phyloP scores from a whole-genome alignment of 1,284 basidiomycete genomes.

The Trametes pubescens region DNA sequence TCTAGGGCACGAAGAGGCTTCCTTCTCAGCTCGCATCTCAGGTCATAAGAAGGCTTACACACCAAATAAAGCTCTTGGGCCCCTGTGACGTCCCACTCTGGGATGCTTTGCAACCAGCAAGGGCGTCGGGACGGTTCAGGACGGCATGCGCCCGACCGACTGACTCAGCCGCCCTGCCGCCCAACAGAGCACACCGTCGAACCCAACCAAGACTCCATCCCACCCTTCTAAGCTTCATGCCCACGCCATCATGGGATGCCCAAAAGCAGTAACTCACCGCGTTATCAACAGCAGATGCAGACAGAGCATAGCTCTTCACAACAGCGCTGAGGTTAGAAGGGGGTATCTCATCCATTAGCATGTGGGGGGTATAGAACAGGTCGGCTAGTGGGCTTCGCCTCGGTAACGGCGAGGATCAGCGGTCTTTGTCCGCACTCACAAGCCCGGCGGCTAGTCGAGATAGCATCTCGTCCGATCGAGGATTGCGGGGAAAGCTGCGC shows the following conservation, averaged over 20 bases:
- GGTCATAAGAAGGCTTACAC: conserved; percentile 12
- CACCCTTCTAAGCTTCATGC: background rate
- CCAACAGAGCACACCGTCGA: background rate
- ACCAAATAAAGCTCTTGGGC: conserved; percentile 3
- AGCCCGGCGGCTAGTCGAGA: conserved; percentile 66
- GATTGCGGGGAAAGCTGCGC: conserved; percentile 68
- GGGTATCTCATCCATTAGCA: conserved; percentile 23
- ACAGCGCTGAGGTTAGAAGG: conserved; percentile 3
- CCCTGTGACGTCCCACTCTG: background rate
- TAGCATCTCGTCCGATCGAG: conserved; percentile 69
- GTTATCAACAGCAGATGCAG: too few species aligned
- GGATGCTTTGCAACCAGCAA: background rate
- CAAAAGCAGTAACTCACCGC: conserved; percentile 8
- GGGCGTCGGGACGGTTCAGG: background rate
- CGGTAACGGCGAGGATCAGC: conserved; percentile 16
- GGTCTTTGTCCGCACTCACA: conserved; percentile 59
- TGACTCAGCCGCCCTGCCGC: conserved; percentile 13
- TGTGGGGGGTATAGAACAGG: conserved; percentile 17
- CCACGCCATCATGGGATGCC: background rate
- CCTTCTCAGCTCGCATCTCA: conserved; percentile 19
- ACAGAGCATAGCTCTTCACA: background rate
- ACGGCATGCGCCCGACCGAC: background rate
- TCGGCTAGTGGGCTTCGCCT: background rate
- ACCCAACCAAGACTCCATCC: background rate
- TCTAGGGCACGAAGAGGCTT: conserved; percentile 5